These are phyloP conservation scores for Patellaria atrata DNA, from an alignment of 495 filamentous ascomycete species.

Conservation along the genomic window DNA sequence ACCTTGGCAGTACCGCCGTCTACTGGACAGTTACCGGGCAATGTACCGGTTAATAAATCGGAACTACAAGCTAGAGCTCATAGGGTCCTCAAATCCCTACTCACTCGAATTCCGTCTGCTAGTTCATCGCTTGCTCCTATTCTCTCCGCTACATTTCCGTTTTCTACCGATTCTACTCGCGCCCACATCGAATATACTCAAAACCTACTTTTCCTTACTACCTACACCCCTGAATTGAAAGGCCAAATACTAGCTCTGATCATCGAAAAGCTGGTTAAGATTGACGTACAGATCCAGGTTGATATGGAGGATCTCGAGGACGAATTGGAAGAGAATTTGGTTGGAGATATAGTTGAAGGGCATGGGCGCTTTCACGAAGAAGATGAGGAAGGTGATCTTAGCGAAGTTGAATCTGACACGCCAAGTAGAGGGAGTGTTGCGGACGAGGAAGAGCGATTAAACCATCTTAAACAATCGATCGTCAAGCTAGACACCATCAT, in stretches of 20 bases:
- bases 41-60: slow-evolving; percentile 39
- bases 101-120: slow-evolving; percentile 63
- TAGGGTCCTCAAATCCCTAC: slow-evolving; percentile 55
- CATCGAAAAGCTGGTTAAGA: slow-evolving; percentile 70
- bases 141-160: slow-evolving; percentile 55
- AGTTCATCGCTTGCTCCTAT: slow-evolving; percentile 53
- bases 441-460: slow-evolving; percentile 35
- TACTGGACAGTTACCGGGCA: slow-evolving; percentile 44
- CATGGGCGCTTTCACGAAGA: slow-evolving; percentile 22
- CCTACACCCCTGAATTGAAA: slow-evolving; percentile 67
- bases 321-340: slow-evolving; percentile 43
- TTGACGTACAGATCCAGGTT: slow-evolving; percentile 86
- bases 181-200: slow-evolving; percentile 61
- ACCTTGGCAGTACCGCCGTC: slow-evolving; percentile 27
- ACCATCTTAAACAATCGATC: slow-evolving; percentile 61
- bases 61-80: slow-evolving; percentile 57
- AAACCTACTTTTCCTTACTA: slow-evolving; percentile 59
- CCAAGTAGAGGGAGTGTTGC: slow-evolving; percentile 21
- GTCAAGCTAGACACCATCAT: slow-evolving; percentile 88
- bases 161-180: slow-evolving; percentile 53
- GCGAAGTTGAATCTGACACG: slow-evolving; percentile 24
- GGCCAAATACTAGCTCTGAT: slow-evolving; percentile 71
- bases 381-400: slow-evolving; percentile 34
- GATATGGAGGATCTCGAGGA: slow-evolving; percentile 79
- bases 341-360: slow-evolving; percentile 8